A percentile compares a stretch with the other conserved stretches of the same genome.
Conservation (phyloP, 805 yeast species). For the Cyberlindnera nakhonratchasimensis region DNA sequence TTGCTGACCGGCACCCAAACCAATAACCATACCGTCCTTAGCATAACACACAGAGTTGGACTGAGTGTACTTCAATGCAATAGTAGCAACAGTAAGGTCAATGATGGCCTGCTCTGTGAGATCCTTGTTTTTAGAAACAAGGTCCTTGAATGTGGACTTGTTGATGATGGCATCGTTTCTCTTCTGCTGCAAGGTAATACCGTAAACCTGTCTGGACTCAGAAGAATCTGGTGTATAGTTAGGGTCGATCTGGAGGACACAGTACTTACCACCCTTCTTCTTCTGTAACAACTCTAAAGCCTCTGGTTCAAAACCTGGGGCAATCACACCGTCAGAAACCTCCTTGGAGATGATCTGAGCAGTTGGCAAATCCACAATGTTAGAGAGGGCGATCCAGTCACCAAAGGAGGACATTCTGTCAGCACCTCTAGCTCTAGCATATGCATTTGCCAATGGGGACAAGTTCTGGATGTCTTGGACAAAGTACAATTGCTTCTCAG, state of each 20-base stretch:
- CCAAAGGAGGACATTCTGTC: slow-evolving; percentile 99
- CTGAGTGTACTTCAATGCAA: slow-evolving; percentile 96
- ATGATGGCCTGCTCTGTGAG: slow-evolving; percentile 89
- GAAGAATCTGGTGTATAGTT: slow-evolving; percentile 74
- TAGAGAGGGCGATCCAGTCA: slow-evolving; percentile 95
- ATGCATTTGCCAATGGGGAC: slow-evolving; percentile 96
- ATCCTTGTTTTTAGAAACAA: slow-evolving; percentile 80
- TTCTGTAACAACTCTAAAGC: slow-evolving; percentile 84
- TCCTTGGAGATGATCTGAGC: slow-evolving; percentile 96
- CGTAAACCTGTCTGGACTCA: slow-evolving; percentile 95
- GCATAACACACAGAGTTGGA: slow-evolving; percentile 98
- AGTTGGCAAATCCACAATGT: slow-evolving; percentile 93
- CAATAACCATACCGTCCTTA: slow-evolving; percentile 98
- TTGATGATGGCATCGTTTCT: slow-evolving; percentile 96
- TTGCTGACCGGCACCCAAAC: slow-evolving; percentile 99
- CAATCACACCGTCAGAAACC: slow-evolving; percentile 98
- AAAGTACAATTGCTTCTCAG: slow-evolving; percentile 93
- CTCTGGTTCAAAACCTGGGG: slow-evolving; percentile 93
- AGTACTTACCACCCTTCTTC: slow-evolving; percentile 97
- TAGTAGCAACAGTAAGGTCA: slow-evolving; percentile 95
- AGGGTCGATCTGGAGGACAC: slow-evolving; percentile 95
- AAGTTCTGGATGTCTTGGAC: slow-evolving; percentile 92
- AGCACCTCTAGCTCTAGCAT: slow-evolving; percentile 99
- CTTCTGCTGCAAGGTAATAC: slow-evolving; percentile 92
- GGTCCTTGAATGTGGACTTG: slow-evolving; percentile 84